A percentile compares a stretch with the other conserved stretches of the same genome.
Evolutionary conservation across 805 yeast genomes (phyloP).

Genomic region (Zygotorulaspora sp.): DNA sequence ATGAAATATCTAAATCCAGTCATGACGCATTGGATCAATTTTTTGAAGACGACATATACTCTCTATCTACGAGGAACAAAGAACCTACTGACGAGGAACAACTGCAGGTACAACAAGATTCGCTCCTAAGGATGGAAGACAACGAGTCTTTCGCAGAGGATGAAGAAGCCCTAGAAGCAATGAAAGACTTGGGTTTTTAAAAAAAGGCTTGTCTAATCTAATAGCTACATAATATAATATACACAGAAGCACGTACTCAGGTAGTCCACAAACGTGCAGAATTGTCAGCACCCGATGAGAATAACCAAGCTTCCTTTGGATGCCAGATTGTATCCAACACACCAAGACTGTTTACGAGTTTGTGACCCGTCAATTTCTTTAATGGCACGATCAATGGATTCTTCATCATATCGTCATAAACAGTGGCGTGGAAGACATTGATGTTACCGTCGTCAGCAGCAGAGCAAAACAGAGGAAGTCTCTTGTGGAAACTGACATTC

Average conservation of each 20-base stretch:
- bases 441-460: constrained; percentile 92
- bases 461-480: constrained; percentile 85
- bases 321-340: constrained; percentile 90
- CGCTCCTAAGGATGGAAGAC: constrained; percentile 8
- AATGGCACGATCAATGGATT: constrained; percentile 94
- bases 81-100: constrained; percentile 1
- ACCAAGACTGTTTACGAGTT: constrained; percentile 73
- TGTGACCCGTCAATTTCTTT: constrained; percentile 90
- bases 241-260: constrained; percentile 27
- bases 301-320: constrained; percentile 97
- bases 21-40: background rate
- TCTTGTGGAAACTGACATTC: constrained; percentile 78
- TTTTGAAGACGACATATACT: constrained; percentile 10
- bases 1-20: too few species aligned
- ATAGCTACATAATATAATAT: constrained; percentile 5
- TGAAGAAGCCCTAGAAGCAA: constrained; percentile 26
- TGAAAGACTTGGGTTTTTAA: constrained; percentile 23
- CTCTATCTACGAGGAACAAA: constrained; percentile 6
- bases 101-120: constrained; percentile 3
- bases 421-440: constrained; percentile 94
- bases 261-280: constrained; percentile 96
- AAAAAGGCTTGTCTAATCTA: background rate
- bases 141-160: constrained; percentile 21
- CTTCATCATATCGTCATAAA: constrained; percentile 83
- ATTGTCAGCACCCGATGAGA: constrained; percentile 95